Evolutionary conservation across 306 rosid species (phyloP).

Genomic region (Hylodesmum podocarpum): DNA sequence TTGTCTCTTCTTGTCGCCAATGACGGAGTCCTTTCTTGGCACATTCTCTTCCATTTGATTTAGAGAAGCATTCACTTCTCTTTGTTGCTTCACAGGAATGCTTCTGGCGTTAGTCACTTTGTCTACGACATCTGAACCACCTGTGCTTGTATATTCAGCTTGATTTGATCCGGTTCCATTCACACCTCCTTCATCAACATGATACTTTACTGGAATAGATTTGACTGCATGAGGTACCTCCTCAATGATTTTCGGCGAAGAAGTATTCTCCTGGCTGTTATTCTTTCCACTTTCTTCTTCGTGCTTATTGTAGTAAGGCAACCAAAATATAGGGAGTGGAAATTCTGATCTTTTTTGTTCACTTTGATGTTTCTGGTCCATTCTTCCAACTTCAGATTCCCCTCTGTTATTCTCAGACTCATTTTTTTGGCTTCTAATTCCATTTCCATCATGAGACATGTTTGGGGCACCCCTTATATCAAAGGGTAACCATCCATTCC

Average conservation of each 20-base stretch:
- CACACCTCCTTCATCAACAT: slow-evolving; percentile 12
- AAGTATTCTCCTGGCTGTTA: slow-evolving; percentile 3
- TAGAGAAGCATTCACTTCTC: too few species aligned
- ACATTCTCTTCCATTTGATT: slow-evolving; percentile 27
- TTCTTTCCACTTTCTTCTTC: slow-evolving; percentile 37
- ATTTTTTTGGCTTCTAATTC: slow-evolving; percentile 19
- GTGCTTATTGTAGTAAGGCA: slow-evolving; percentile 51
- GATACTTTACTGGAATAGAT: slow-evolving; percentile 24
- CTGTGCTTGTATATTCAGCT: not conserved
- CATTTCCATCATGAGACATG: slow-evolving; percentile 33
- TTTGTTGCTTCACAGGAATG: slow-evolving; percentile 53
- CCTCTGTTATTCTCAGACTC: not conserved
- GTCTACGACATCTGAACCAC: not conserved
- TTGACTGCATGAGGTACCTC: slow-evolving; percentile 29
- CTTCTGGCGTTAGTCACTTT: slow-evolving; percentile 11
- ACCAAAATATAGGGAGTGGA: slow-evolving; percentile 66
- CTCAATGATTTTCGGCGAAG: slow-evolving; percentile 4
- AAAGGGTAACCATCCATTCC: slow-evolving; percentile 55
- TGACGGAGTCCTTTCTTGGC: slow-evolving; percentile 19
- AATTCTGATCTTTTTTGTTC: slow-evolving; percentile 34
- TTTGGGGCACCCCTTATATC: slow-evolving; percentile 31
- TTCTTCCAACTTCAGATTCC: slow-evolving; percentile 33
- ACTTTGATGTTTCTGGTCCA: slow-evolving; percentile 27
- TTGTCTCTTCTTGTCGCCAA: not conserved
- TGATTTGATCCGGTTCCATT: not conserved